phyloP scores from a whole-genome alignment of 495 filamentous ascomycete genomes.

The Viridothelium virens region DNA sequence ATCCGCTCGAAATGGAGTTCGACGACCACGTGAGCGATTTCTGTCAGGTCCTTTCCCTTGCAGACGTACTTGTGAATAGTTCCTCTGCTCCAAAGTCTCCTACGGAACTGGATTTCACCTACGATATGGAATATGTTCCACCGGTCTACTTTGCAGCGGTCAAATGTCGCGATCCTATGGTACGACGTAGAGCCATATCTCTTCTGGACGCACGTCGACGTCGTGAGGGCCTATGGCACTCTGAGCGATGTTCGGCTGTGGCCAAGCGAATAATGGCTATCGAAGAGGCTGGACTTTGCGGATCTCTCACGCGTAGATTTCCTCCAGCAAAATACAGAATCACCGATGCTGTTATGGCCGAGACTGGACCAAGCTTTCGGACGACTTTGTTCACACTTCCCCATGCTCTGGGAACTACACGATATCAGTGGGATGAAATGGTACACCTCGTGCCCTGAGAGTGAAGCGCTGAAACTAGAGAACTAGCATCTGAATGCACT shows the following conservation, averaged over 20 bases:
- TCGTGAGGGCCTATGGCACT: conserved; percentile 14
- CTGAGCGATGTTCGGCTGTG: not conserved
- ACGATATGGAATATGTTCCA: not conserved
- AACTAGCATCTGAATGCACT: too few relatives aligned
- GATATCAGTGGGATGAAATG: not conserved
- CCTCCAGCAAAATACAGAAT: conserved; percentile 11
- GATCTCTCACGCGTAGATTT: not conserved
- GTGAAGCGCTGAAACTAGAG: not conserved
- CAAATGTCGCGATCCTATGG: conserved; percentile 11
- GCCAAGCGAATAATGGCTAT: conserved; percentile 4
- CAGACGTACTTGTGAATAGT: not conserved
- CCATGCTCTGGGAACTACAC: not conserved
- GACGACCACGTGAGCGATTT: conserved; percentile 7
- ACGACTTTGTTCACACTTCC: conserved; percentile 2
- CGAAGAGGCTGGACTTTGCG: conserved; percentile 10
- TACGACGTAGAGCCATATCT: conserved; percentile 10
- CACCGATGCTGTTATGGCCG: not conserved
- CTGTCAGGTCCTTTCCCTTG: not conserved
- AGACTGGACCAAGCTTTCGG: not conserved
- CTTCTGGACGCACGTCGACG: not conserved
- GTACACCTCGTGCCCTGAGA: not conserved
- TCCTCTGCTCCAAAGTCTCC: not conserved
- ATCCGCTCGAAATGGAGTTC: conserved; percentile 10
- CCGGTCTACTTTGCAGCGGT: conserved; percentile 10
- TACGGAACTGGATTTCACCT: not conserved